Conservation (phyloP, 2,329 filamentous ascomycete genomes). For the Exutisphaerella laricina region DNA sequence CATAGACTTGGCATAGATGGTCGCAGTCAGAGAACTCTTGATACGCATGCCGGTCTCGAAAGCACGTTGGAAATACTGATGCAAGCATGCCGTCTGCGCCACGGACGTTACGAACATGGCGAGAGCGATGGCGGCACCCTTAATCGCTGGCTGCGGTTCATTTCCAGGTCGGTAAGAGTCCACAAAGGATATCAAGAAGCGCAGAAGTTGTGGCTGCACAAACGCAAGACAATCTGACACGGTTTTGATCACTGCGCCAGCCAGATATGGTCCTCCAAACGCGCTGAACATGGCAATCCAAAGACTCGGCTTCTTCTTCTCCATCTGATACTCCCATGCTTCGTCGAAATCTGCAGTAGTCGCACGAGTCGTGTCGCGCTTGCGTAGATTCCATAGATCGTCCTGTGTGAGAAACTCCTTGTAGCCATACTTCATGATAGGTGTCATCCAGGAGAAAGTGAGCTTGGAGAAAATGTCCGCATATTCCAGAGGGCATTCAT, state of each 20-base stretch:
- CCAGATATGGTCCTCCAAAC: constrained; percentile 77
- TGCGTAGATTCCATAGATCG: constrained; percentile 87
- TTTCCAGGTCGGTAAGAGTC: constrained; percentile 62
- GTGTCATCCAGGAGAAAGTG: constrained; percentile 98
- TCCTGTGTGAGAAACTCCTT: constrained; percentile 87
- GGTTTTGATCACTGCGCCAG: constrained; percentile 82
- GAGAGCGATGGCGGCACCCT: constrained; percentile 80
- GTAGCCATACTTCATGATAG: constrained; percentile 93
- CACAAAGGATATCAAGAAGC: constrained; percentile 77
- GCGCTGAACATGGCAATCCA: constrained; percentile 81
- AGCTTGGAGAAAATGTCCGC: constrained; percentile 89
- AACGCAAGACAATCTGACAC: constrained; percentile 82
- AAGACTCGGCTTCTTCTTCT: constrained; percentile 67
- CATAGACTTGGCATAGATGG: constrained; percentile 89
- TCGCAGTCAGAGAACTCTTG: constrained; percentile 80
- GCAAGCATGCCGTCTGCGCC: constrained; percentile 80
- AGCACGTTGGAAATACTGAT: constrained; percentile 94
- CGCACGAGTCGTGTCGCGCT: constrained; percentile 68
- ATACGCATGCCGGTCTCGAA: constrained; percentile 97
- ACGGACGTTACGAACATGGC: constrained; percentile 88
- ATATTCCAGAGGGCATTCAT: constrained; percentile 78
- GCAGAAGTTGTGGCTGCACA: constrained; percentile 82
- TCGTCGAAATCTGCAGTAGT: constrained; percentile 66
- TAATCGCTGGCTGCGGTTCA: constrained; percentile 67
- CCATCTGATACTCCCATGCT: constrained; percentile 70